Evolutionary conservation across 768 basidiomycete species (phyloP), one percentile per base, ranked within the genome.

Genomic region (Leccinellum rugosiceps): DNA sequence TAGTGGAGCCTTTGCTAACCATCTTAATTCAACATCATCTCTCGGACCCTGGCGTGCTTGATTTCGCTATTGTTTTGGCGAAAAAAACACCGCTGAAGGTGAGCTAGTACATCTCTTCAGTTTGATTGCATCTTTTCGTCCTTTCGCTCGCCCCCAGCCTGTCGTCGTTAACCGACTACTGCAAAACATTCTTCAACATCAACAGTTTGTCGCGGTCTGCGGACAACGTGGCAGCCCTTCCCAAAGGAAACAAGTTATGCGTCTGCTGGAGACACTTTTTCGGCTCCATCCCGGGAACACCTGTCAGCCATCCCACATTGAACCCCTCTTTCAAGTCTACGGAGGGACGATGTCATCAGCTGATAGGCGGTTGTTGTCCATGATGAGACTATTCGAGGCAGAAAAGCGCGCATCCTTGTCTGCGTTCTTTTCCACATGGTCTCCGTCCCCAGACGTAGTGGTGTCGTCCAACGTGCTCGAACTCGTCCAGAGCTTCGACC

Each of bases 281-380:
- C 71, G 81, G 55, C 78, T 87, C 13, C 87, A 94, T 65, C 92
- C 94, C 0, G 72, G 78, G 14, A 50, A 92, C 63, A 88, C 93
- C 2, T 95, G 92, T 65, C 95, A 96, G 68, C 80, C 86, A 10
- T 87, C 83, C 3, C 92, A 95, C 61, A 74, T 95, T 44, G 86
- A 90, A 47, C 92, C 91, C 1, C 77, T 98, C 34, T 72, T 90
- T 45, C 75, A 74, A 19, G 74, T 94, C 1, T 98, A 98, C 68
- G 73, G 80, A 10, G 95, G 89, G 1, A 89, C 89, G 0, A 69
- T 90, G n/a, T 81, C 84, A 0, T 50, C 13, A 14, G n/a, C 59
- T 1, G 95, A 98, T 67, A 77, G 80, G 26, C 75, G 76, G 28
- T 75, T 98, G 2, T 74, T 97, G 5, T 80, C 83, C 1, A 81